Base-by-base conservation (phyloP, 2,329 filamentous ascomycete species). In the Cadophora sp. region DNA sequence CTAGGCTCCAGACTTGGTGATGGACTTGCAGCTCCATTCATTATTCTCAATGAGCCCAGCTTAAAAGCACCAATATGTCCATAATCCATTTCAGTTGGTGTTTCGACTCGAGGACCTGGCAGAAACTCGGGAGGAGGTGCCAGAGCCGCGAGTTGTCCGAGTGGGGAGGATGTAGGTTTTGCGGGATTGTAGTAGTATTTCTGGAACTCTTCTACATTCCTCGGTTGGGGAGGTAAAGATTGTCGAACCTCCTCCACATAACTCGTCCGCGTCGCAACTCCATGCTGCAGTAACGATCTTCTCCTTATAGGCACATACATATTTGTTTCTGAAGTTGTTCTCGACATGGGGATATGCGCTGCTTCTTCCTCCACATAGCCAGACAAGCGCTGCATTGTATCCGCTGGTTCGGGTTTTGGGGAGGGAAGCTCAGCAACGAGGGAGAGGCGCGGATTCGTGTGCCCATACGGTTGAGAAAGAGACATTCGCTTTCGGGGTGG, bases 1-100 rank as follows among this genome's bases (percentile, higher is more conserved):
- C 59, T 62, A 4, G 67, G 65, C 1, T 75, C 72, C 29, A 63
- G 79, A 58, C 83, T 87, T n/a, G 79, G 78, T 16, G 77, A 77
- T 2, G 88, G 88, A 66, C 83, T 86, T 1, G 79, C 82, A 3
- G 81, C 80, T 16, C 87, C 88, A 76, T 91, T 91, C 26, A 82
- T 89, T 66, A 91, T 89, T 43, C 86, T 84, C 61, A 91, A 74
- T 1, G 87, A 87, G 1, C 89, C 89, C 64, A 89, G 83, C 74
- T 88, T 88, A 75, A 89, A 90, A 12, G 83, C 86, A 3, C 88
- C 88, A 37, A 87, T 83, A 56, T 89, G 86, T 68, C 82, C 82
- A 73, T 89, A 90, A n/a, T 86, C 83, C 31, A 81, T 77, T 27
- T 89, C 87, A 50, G 80, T 84, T 0, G 88, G 84, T 0, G 85